A percentile compares a stretch with the other conserved stretches of the same genome.
Conservation (phyloP, 2,329 filamentous ascomycete species). For the Cladosporium sp. region DNA sequence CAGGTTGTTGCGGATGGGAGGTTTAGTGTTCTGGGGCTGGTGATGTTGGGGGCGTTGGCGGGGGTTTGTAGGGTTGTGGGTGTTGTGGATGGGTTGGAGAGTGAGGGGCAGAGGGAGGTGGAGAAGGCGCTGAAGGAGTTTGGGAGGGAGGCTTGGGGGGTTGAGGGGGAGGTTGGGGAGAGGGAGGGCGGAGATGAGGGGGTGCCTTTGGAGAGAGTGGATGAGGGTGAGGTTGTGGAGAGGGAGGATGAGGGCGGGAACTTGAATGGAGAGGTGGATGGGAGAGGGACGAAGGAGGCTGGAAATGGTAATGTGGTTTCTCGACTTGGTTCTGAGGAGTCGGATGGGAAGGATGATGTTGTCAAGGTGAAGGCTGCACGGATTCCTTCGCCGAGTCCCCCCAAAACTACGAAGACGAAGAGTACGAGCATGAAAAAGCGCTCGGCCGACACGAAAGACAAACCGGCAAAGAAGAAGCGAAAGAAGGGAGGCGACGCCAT, state of each 20-base stretch:
- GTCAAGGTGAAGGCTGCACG: neutral
- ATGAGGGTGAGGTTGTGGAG: constrained; percentile 25
- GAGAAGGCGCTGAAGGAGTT: constrained; percentile 40
- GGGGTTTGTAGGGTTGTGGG: constrained; percentile 38
- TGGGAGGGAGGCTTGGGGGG: constrained; percentile 36
- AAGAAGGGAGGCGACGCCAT: constrained; percentile 61
- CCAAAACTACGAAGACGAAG: constrained; percentile 1
- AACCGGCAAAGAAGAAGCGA: constrained; percentile 51
- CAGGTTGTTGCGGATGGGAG: constrained; percentile 42
- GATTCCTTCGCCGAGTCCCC: neutral
- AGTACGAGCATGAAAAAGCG: constrained; percentile 11
- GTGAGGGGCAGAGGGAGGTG: constrained; percentile 38
- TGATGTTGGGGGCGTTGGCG: constrained; percentile 39
- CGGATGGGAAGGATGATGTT: neutral
- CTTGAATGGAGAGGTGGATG: neutral
- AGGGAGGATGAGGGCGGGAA: constrained; percentile 19
- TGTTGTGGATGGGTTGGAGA: constrained; percentile 38
- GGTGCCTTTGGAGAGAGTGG: constrained; percentile 11
- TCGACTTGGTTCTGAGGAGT: neutral
- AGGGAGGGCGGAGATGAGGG: neutral
- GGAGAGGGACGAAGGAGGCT: neutral
- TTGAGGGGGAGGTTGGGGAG: constrained; percentile 27
- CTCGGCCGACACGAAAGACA: constrained; percentile 21
- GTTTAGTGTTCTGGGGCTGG: constrained; percentile 42
- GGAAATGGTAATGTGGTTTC: neutral